Evolutionary conservation across 805 yeast species (phyloP).

Genomic region (Starmera pachycereana): DNA sequence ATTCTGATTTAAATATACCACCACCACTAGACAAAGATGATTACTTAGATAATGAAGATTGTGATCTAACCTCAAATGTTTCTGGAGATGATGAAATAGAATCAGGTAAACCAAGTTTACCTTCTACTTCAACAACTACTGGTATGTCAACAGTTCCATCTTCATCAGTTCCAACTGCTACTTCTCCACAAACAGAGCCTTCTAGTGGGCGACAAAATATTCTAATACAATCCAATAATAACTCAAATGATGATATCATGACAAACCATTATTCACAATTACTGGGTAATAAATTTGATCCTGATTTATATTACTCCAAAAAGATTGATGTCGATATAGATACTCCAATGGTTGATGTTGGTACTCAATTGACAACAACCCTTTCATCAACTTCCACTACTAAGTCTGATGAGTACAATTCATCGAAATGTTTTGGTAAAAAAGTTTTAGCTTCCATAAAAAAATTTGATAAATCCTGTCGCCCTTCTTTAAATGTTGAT

Average conservation of each 20-base stretch:
- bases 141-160: neutral
- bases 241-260: neutral
- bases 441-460: too few species aligned
- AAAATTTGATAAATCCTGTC: too few species aligned
- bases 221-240: neutral
- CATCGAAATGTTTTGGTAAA: too few species aligned
- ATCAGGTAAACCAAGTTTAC: neutral
- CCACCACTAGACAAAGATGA: conserved; percentile 16
- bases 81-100: conserved; percentile 9
- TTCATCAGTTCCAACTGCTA: neutral
- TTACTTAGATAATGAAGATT: conserved; percentile 15
- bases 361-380: too few species aligned
- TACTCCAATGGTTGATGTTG: too few species aligned
- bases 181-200: neutral
- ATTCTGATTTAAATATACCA: conserved; percentile 11
- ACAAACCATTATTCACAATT: neutral
- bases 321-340: too few species aligned
- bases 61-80: conserved; percentile 21
- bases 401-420: too few species aligned
- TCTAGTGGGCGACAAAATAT: neutral
- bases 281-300: neutral
- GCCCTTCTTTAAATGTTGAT: too few species aligned
- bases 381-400: too few species aligned
- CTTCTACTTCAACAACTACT: neutral
- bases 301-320: too few species aligned